Evolutionary conservation across 768 basidiomycete species (phyloP).

Genomic region (Russula abietina): DNA sequence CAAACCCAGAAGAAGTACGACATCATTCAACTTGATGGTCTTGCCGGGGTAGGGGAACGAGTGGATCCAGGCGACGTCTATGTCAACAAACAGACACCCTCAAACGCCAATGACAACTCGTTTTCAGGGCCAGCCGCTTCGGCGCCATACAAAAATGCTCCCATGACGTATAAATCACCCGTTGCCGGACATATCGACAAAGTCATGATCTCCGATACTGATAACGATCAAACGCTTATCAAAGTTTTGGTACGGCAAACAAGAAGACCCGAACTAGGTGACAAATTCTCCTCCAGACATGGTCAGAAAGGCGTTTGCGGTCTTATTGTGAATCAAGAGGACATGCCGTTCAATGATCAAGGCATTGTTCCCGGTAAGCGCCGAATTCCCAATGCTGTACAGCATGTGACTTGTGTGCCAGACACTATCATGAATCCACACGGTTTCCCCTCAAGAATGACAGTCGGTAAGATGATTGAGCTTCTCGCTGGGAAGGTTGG

Average conservation of each 20-base stretch:
- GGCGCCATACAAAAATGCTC: slow-evolving; percentile 86
- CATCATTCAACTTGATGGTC: slow-evolving; percentile 86
- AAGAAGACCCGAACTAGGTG: slow-evolving; percentile 90
- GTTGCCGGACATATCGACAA: slow-evolving; percentile 95
- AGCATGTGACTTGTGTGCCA: slow-evolving; percentile 31
- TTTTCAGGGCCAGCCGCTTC: slow-evolving; percentile 79
- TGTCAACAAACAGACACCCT: slow-evolving; percentile 94
- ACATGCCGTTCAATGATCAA: slow-evolving; percentile 98
- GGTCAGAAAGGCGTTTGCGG: slow-evolving; percentile 99
- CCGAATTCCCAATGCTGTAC: background rate
- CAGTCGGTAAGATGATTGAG: slow-evolving; percentile 99
- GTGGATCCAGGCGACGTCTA: slow-evolving; percentile 92
- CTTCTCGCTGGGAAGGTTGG: slow-evolving; percentile 86
- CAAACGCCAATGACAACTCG: slow-evolving; percentile 87
- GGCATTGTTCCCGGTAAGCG: slow-evolving; percentile 82
- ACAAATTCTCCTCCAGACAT: slow-evolving; percentile 97
- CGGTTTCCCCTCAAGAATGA: slow-evolving; percentile 99
- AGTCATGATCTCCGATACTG: slow-evolving; percentile 94
- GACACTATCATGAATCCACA: slow-evolving; percentile 99
- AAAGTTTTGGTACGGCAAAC: slow-evolving; percentile 98
- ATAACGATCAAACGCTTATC: slow-evolving; percentile 93
- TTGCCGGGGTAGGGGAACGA: slow-evolving; percentile 91
- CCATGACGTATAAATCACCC: slow-evolving; percentile 90
- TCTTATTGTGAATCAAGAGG: slow-evolving; percentile 96
- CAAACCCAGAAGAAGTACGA: slow-evolving; percentile 77